Evolutionary conservation across 1,284 basidiomycete species (phyloP).

Genomic region (Puccinia hordei): DNA sequence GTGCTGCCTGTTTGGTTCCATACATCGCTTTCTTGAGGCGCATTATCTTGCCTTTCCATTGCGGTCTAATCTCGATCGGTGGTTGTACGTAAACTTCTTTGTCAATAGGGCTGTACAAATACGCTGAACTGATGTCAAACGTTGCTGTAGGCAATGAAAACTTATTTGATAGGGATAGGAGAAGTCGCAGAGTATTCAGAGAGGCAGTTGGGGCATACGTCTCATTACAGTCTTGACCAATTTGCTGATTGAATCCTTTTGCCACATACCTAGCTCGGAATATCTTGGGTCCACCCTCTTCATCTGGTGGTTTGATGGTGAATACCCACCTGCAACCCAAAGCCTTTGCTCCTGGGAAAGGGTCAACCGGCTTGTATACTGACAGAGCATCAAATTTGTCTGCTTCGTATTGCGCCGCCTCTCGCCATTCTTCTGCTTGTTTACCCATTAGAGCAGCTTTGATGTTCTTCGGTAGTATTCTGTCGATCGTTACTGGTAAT

Average conservation of each 20-base stretch:
- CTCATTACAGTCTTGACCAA: conserved; percentile 1
- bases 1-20: conserved; percentile 1
- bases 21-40: conserved; percentile 18
- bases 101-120: not conserved
- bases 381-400: not conserved
- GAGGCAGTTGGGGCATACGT: conserved; percentile 22
- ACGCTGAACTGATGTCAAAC: conserved; percentile 15
- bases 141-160: not conserved
- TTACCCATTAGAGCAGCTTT: not conserved
- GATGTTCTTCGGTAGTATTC: not conserved
- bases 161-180: not conserved
- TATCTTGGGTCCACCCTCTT: not conserved
- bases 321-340: not conserved
- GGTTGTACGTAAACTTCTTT: too few species aligned
- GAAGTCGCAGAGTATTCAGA: not conserved
- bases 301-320: not conserved
- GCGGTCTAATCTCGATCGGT: too few species aligned
- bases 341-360: not conserved
- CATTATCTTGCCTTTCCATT: too few species aligned
- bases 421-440: not conserved
- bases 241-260: not conserved
- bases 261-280: not conserved
- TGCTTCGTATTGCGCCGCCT: not conserved
- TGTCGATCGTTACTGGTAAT: not conserved
- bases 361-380: not conserved